Conservation (phyloP, 306 rosid genomes). For the Delonix regia region DNA sequence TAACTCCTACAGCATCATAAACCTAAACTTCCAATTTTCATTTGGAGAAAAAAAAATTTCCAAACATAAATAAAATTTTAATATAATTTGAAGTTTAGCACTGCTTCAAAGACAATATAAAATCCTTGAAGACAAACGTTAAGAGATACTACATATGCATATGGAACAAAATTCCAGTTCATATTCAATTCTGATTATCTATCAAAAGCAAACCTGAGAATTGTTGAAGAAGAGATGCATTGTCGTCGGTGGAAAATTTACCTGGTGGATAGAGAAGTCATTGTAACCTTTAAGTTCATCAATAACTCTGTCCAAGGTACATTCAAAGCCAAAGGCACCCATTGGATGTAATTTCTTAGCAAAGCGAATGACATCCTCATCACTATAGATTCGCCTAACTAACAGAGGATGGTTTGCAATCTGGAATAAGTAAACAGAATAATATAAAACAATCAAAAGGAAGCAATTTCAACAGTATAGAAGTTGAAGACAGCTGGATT, state of each 20-base stretch:
- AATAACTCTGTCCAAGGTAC: conserved; percentile 83
- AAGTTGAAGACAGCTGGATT: neutral
- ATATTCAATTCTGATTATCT: neutral
- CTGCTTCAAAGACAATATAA: neutral
- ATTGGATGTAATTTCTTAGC: conserved; percentile 76
- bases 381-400: conserved; percentile 83
- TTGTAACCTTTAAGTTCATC: conserved; percentile 82
- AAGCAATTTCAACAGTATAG: neutral
- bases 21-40: neutral
- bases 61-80: neutral
- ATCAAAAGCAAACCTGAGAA: conserved; percentile 12
- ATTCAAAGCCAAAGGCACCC: conserved; percentile 96
- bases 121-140: neutral
- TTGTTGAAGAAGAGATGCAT: conserved; percentile 7
- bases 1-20: neutral
- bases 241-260: conserved; percentile 36
- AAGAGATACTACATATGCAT: conserved; percentile 3
- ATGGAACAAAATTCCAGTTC: neutral
- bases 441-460: neutral
- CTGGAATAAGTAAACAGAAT: conserved; percentile 48
- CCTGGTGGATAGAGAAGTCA: conserved; percentile 93
- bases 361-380: conserved; percentile 87
- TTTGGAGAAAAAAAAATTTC: too few relatives aligned
- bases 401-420: conserved; percentile 97
- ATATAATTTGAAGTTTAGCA: conserved; percentile 7